Evolutionary conservation across 805 yeast genomes (phyloP), one percentile per base, ranked within the genome.

Genomic region (Candida peoriensis): DNA sequence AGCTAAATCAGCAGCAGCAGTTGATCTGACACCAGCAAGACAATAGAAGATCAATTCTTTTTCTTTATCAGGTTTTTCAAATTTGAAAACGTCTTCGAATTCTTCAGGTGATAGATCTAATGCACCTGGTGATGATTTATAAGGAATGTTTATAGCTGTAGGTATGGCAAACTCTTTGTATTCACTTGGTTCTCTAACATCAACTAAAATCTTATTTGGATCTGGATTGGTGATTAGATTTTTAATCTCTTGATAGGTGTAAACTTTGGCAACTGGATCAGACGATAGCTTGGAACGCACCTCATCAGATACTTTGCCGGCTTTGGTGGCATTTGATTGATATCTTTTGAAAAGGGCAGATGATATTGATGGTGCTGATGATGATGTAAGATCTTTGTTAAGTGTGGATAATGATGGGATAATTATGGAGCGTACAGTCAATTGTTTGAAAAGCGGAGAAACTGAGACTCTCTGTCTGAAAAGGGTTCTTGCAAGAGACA

Each of bases 141-240:
- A 81, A 14, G 98, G 97, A 38, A 90, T 73, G 55, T 93, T 93
- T 37, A 89, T 60, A 6, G 97, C 81, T 11, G 76, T 72, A 20
- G 96, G 96, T 48, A 90, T 82, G 54, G 74, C 78, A 28, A 96
- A 96, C 24, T 63, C 63, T 18, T 49, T 41, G 51, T 63, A 70
- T 62, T 90, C 98, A 18, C 67, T 71, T 6, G 97, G 96, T 65
- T 90, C 97, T 57, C 98, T 78, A 15, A 86, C 97, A 55, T 90
- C 98, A 17, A 90, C 78, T 24, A 90, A 61, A 27, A 86, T 68
- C 24, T 71, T 61, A 12, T 64, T 62, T 12, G 74, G 67, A 36
- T 64, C 66, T 5, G 77, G 75, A 30, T 60, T 42, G 8, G 58
- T 39, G 14, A 68, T 58, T 15, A 79, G 55, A 9, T 59, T 53